Base-by-base conservation (phyloP, 169 alveolate species). In the Plasmodium yoelii region DNA sequence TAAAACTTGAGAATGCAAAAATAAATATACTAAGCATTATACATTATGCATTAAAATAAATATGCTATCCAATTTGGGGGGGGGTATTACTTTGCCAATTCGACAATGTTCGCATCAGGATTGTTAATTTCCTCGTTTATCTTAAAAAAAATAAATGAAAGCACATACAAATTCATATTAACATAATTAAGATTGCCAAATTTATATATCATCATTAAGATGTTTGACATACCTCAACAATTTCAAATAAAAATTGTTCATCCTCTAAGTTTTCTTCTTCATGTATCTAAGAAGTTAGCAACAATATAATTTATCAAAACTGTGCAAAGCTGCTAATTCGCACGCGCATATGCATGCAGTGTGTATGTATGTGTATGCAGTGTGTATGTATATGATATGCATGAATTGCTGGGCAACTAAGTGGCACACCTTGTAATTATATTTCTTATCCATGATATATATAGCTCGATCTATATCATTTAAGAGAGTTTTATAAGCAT, bases 231-330 rank as follows among this genome's bases (percentile, higher is more conserved):
- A 71, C 84, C 59, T 71, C 18, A 7, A 71, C 9, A 51, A 71
- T 71, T 71, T 71, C 84, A n/a, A 59, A 53, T 57, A 77, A 59
- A 59, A 77, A 77, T n/a, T 77, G 80, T 2, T 59, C 75, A 12
- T 77, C 89, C 42, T 77, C 89, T 42, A 77, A 19, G 39, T 51
- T 64, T 34, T 63, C 89, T 47, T 77, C 89, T 59, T 77, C 89
- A 9, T 75, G 57, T 55, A 77, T 77, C 89, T 77, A 64, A 77
- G 65, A 63, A 64, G 47, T 46, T 15, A 61, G 42, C 15, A 49
- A 19, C 8, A 74, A 65, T 12, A 49, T 19, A 59, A 59, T 26
- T 5, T 1, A 34, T 19, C 22, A 60, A n/a, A 28, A 6, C 7
- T 10, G 49, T 68, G 55, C 61, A 15, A 28, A 10, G 19, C 19